Percentiles rank a stretch among this genome's conserved stretches.
These are phyloP conservation scores for Lumnitzera racemosa DNA, from an alignment of 345 rosid genomes.

Conservation along the genomic window DNA sequence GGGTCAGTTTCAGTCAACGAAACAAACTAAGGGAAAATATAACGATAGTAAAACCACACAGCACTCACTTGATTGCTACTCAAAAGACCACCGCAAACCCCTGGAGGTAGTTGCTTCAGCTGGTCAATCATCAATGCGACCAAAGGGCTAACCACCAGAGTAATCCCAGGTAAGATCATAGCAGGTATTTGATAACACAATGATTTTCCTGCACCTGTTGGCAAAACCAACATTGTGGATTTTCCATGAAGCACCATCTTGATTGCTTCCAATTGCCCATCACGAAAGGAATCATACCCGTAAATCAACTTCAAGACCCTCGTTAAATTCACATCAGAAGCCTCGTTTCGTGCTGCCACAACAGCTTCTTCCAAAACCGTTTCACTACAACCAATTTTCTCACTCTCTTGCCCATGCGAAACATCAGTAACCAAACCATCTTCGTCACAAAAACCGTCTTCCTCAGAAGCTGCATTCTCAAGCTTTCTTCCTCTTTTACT, in stretches of 20 bases:
- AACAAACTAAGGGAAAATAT: neutral
- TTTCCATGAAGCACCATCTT: slow-evolving; percentile 52
- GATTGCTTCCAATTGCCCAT: slow-evolving; percentile 58
- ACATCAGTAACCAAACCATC: slow-evolving; percentile 39
- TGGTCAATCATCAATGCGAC: slow-evolving; percentile 96
- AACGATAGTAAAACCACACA: neutral
- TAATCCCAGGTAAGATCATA: slow-evolving; percentile 64
- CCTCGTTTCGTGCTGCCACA: slow-evolving; percentile 35
- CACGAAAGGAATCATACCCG: slow-evolving; percentile 47
- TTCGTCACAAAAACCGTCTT: slow-evolving; percentile 26
- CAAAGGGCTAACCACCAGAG: slow-evolving; percentile 65
- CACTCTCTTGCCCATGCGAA: slow-evolving; percentile 8
- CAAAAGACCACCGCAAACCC: slow-evolving; percentile 62
- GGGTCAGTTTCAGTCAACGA: slow-evolving; percentile 5
- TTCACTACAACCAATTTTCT: slow-evolving; percentile 9
- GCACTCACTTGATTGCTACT: slow-evolving; percentile 69
- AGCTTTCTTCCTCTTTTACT: slow-evolving; percentile 31
- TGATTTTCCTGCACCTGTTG: slow-evolving; percentile 92
- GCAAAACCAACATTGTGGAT: slow-evolving; percentile 80
- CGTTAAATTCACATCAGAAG: slow-evolving; percentile 54
- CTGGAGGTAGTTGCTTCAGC: slow-evolving; percentile 71
- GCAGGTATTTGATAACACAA: slow-evolving; percentile 94
- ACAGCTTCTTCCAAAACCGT: slow-evolving; percentile 38
- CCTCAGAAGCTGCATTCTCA: slow-evolving; percentile 14
- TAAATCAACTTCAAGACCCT: slow-evolving; percentile 43